Percentiles rank a stretch among this genome's conserved stretches.
Conservation (phyloP, 768 basidiomycete species). For the Butyriboletus loyo region DNA sequence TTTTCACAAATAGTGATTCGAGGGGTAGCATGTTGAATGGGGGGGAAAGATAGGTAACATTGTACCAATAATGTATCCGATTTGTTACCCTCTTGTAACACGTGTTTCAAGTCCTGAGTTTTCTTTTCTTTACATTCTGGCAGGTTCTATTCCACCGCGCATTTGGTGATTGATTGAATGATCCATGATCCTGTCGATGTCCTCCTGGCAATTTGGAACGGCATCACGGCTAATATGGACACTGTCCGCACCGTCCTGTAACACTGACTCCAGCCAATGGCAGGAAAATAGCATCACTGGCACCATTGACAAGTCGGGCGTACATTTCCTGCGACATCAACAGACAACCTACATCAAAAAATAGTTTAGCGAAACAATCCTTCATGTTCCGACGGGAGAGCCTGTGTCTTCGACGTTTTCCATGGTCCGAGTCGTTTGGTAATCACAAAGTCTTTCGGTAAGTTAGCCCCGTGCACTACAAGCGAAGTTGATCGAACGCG, state of each 20-base stretch:
- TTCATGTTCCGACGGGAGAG: neutral
- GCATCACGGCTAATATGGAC: too few species aligned
- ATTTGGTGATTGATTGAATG: too few species aligned
- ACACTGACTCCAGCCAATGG: too few species aligned
- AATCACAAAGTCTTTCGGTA: neutral
- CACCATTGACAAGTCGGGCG: too few species aligned
- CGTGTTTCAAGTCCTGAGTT: neutral
- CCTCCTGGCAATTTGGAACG: too few species aligned
- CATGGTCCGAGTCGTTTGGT: neutral
- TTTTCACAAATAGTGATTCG: slow-evolving; percentile 5
- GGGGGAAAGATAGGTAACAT: slow-evolving; percentile 14
- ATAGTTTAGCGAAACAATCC: too few species aligned
- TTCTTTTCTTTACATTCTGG: neutral
- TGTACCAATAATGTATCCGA: slow-evolving; percentile 25
- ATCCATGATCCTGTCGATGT: too few species aligned
- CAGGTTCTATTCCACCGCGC: too few species aligned
- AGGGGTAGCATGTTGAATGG: neutral
- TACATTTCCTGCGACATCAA: too few species aligned
- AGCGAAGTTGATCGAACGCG: neutral
- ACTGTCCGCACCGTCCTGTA: too few species aligned
- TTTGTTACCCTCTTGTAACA: slow-evolving; percentile 26
- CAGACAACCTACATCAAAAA: neutral
- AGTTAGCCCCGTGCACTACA: neutral
- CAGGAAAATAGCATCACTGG: too few species aligned
- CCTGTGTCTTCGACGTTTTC: neutral